Evolutionary conservation across 208 protist genomes (phyloP), one percentile per base, ranked within the genome.

Genomic region (Endotrypanum monterogeii): DNA sequence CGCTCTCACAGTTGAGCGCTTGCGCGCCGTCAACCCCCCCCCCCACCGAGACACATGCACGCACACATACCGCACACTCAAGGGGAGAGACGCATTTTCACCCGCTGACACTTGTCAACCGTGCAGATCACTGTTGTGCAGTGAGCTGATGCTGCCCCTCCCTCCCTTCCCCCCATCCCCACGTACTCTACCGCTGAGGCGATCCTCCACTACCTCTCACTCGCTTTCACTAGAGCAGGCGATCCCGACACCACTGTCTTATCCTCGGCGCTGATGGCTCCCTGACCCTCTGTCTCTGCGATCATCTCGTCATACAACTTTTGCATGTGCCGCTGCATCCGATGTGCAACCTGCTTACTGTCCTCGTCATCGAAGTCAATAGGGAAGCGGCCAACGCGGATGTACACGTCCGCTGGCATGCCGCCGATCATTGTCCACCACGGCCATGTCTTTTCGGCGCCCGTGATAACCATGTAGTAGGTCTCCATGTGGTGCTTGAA

Each of bases 361-460:
- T 83, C 72, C 57, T 84, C 71, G n/a, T 57, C 65, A 9, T 85
- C 81, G 32, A 76, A 90, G 76, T 90, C 81, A 37, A 89, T 76
- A 1, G 54, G 72, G 63, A 83, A 89, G 41, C 30, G 20, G 35
- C 84, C 84, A 48, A 71, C 50, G 55, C 79, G 71, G 25, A 85
- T 68, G 68, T 82, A 44, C 66, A 90, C 78, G 65, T 91, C 86
- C 0, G 87, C 78, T 7, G 87, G 83, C 52, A 77, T 74, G 6
- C 89, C 89, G 16, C 87, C 87, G 12, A 75, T 67, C 57, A 84
- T 69, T 16, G 76, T 81, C 65, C 75, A 72, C 23, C 68, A 63
- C 51, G 89, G 87, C 89, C 89, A 94, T 28, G 84, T 87, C 65
- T 78, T 77, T 55, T 92, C 79, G 23, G 79, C 89, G 35, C 84